Percentiles rank a stretch among this genome's conserved stretches.
Evolutionary conservation across 1,284 basidiomycete species (phyloP).

Genomic region (Pseudomicrostroma phylloplanum): DNA sequence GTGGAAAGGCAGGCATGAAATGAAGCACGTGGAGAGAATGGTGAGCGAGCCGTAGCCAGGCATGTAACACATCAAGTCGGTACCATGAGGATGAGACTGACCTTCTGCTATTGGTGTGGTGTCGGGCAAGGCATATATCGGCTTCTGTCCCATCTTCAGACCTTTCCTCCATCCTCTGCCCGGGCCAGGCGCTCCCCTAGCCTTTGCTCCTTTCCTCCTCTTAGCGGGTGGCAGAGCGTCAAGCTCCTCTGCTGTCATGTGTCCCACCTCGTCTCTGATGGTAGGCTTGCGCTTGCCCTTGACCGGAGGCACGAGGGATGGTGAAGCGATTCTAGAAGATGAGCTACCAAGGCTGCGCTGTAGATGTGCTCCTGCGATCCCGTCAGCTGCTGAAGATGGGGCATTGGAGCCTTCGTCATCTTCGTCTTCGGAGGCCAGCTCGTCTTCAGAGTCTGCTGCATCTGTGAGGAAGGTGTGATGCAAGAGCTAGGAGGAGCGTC

Average conservation of each 20-base stretch:
- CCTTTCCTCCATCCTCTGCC: slow-evolving; percentile 48
- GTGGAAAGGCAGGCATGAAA: neutral
- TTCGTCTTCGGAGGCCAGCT: neutral
- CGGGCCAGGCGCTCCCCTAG: slow-evolving; percentile 44
- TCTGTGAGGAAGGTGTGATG: neutral
- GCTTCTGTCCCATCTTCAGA: slow-evolving; percentile 46
- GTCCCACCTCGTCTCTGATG: neutral
- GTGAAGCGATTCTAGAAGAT: neutral
- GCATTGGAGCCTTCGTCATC: neutral
- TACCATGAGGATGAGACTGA: neutral
- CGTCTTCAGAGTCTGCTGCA: slow-evolving; percentile 1
- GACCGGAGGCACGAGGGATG: neutral
- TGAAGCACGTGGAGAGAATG: neutral
- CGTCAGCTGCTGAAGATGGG: neutral
- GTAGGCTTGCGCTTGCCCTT: slow-evolving; percentile 3
- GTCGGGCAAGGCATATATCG: slow-evolving; percentile 26
- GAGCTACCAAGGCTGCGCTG: neutral
- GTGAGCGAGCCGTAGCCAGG: neutral
- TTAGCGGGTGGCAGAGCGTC: slow-evolving; percentile 47
- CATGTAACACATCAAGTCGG: neutral
- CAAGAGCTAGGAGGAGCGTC: neutral
- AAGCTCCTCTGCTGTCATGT: slow-evolving; percentile 39
- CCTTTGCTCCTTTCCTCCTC: slow-evolving; percentile 41
- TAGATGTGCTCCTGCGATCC: neutral
- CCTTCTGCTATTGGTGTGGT: slow-evolving; percentile 6